These are phyloP conservation scores for Parafenestella ontariensis DNA, from an alignment of 2,329 filamentous ascomycete genomes.

Conservation along the genomic window DNA sequence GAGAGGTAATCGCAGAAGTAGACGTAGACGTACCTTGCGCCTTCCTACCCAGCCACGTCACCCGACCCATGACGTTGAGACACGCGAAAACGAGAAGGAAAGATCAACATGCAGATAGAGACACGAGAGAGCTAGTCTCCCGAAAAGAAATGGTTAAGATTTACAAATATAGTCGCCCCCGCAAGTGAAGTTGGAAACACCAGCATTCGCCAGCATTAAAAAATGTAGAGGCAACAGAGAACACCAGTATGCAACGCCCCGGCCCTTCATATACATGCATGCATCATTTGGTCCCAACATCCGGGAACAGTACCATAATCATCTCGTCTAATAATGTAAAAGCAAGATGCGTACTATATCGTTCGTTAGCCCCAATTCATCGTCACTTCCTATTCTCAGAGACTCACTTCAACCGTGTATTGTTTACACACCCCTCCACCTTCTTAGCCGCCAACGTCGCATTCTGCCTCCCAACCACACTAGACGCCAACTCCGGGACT, in stretches of 20 bases:
- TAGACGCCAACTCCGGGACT: conserved; percentile 87
- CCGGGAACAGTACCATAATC: conserved; percentile 53
- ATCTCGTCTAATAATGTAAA: conserved; percentile 60
- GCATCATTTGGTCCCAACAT: conserved; percentile 26
- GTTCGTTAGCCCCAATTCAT: conserved; percentile 26
- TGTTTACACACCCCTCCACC: conserved; percentile 91
- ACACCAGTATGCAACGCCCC: neutral
- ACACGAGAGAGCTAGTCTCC: too few relatives aligned
- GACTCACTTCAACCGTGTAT: conserved; percentile 83
- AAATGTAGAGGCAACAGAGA: too few relatives aligned
- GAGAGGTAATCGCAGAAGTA: too few relatives aligned
- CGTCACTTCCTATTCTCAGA: neutral
- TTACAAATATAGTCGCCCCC: too few relatives aligned
- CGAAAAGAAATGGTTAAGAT: too few relatives aligned
- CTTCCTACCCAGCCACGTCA: too few relatives aligned
- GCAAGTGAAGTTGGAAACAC: too few relatives aligned
- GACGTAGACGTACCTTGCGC: too few relatives aligned
- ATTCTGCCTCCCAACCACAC: conserved; percentile 90
- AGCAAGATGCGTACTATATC: conserved; percentile 56
- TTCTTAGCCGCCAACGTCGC: conserved; percentile 88
- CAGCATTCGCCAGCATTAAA: too few relatives aligned
- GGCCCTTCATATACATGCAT: neutral
- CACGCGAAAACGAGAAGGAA: too few relatives aligned
- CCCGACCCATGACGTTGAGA: too few relatives aligned
- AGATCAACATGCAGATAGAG: too few relatives aligned